phyloP scores from a whole-genome alignment of 257 asterid genomes.

The Anisodus tanguticus region DNA sequence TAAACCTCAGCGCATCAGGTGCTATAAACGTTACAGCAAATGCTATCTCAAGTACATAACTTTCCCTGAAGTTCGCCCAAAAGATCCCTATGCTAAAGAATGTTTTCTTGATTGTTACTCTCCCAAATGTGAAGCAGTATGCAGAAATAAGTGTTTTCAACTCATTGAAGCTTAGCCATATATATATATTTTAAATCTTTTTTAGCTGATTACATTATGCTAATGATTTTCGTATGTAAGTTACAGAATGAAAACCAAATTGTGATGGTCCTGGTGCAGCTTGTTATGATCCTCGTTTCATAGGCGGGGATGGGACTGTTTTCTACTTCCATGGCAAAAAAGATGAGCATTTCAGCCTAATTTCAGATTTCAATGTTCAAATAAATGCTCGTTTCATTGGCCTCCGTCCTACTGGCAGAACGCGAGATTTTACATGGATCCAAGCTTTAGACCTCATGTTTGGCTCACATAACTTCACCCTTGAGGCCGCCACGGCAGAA shows the following conservation, averaged over 20 bases:
- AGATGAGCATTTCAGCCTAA: conserved; percentile 35
- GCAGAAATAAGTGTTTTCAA: conserved; percentile 30
- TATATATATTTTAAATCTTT: not conserved
- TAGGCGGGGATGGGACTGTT: conserved; percentile 40
- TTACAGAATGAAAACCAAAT: conserved; percentile 33
- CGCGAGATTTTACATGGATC: conserved; percentile 37
- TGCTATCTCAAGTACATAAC: conserved; percentile 32
- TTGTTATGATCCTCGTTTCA: conserved; percentile 35
- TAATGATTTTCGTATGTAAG: not conserved
- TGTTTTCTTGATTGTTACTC: conserved; percentile 42
- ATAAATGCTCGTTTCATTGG: conserved; percentile 39
- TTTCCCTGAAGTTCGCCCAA: conserved; percentile 33
- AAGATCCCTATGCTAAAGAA: conserved; percentile 34
- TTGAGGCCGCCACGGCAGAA: conserved; percentile 32
- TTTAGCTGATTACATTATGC: not conserved
- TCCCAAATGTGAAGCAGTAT: conserved; percentile 38
- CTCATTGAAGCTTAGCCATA: not conserved
- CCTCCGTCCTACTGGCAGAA: conserved; percentile 27
- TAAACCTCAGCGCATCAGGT: conserved; percentile 26
- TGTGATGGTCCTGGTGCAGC: conserved; percentile 41
- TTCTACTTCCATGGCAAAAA: conserved; percentile 39
- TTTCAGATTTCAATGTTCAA: conserved; percentile 35
- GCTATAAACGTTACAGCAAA: conserved; percentile 34
- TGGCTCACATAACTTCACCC: conserved; percentile 34
- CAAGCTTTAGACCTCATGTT: conserved; percentile 35